These are phyloP conservation scores for Beauveria caledonica DNA, from an alignment of 2,329 filamentous ascomycete genomes.

Conservation along the genomic window DNA sequence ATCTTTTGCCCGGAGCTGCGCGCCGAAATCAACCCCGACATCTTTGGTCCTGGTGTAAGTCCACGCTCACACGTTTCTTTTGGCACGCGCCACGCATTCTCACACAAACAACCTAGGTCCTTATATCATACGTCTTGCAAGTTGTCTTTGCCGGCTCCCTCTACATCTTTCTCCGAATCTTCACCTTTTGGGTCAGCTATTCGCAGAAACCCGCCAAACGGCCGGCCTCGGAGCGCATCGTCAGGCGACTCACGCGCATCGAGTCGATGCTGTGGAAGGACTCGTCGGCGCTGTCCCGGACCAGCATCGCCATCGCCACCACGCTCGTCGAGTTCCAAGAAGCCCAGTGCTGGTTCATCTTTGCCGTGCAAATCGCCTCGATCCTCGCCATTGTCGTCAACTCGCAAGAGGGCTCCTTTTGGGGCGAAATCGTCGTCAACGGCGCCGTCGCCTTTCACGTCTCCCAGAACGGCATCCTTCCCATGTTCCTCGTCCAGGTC, in stretches of 20 bases:
- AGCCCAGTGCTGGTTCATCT: conserved; percentile 32
- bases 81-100: background rate
- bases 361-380: conserved; percentile 31
- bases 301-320: conserved; percentile 31
- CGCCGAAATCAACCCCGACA: conserved; percentile 31
- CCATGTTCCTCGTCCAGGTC: conserved; percentile 30
- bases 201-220: conserved; percentile 20
- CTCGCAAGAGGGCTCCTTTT: conserved; percentile 31
- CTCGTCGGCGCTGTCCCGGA: conserved; percentile 27
- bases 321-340: conserved; percentile 34
- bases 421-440: conserved; percentile 32
- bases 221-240: conserved; percentile 17
- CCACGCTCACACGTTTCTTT: background rate
- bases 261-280: conserved; percentile 30
- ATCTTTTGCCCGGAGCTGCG: conserved; percentile 28
- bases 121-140: conserved; percentile 31
- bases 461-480: conserved; percentile 28
- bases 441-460: conserved; percentile 30
- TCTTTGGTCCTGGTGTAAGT: conserved; percentile 31
- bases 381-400: conserved; percentile 33
- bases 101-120: conserved; percentile 19
- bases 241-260: conserved; percentile 26
- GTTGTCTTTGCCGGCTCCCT: conserved; percentile 27
- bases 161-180: conserved; percentile 27
- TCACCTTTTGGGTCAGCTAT: conserved; percentile 27